Conservation (phyloP, 2,329 filamentous ascomycete genomes). For the Cephalotrichum gorgonifer region DNA sequence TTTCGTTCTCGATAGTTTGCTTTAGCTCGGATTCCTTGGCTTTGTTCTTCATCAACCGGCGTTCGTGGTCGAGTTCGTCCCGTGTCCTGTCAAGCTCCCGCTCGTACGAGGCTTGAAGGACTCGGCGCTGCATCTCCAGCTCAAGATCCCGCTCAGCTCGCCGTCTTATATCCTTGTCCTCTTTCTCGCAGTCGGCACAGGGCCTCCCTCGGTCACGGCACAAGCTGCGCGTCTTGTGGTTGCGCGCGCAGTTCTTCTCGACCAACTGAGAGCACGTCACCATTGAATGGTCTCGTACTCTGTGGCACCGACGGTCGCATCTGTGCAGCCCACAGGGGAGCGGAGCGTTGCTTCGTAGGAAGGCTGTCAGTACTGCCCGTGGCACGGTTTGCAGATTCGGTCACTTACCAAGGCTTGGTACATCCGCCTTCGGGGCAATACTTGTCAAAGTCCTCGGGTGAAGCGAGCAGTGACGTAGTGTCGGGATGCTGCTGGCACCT, state of each 20-base stretch:
- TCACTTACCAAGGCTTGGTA: constrained; percentile 35
- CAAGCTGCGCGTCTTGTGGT: constrained; percentile 34
- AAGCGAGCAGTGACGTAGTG: constrained; percentile 29
- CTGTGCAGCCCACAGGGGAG: constrained; percentile 49
- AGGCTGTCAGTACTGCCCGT: neutral
- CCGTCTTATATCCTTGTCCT: constrained; percentile 33
- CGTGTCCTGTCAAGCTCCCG: constrained; percentile 34
- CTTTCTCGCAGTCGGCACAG: constrained; percentile 42
- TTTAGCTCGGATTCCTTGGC: constrained; percentile 32
- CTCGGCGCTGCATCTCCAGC: constrained; percentile 36
- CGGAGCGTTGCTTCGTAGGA: constrained; percentile 27
- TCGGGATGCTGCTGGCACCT: constrained; percentile 50
- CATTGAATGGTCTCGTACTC: constrained; percentile 45
- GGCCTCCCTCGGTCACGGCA: constrained; percentile 30
- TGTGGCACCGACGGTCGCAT: constrained; percentile 54
- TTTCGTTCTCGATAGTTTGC: constrained; percentile 25
- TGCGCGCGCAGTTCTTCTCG: constrained; percentile 34
- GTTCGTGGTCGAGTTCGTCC: constrained; percentile 41
- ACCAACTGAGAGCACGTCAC: constrained; percentile 22
- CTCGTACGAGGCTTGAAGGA: constrained; percentile 32
- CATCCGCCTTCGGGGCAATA: constrained; percentile 64
- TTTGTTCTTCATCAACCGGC: constrained; percentile 29
- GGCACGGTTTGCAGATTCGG: neutral
- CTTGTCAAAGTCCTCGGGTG: constrained; percentile 46
- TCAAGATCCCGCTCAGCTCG: constrained; percentile 33